Evolutionary conservation across 2,329 filamentous ascomycete species (phyloP), one percentile per base, ranked within the genome.

Genomic region (Westerdykella aurantiaca): DNA sequence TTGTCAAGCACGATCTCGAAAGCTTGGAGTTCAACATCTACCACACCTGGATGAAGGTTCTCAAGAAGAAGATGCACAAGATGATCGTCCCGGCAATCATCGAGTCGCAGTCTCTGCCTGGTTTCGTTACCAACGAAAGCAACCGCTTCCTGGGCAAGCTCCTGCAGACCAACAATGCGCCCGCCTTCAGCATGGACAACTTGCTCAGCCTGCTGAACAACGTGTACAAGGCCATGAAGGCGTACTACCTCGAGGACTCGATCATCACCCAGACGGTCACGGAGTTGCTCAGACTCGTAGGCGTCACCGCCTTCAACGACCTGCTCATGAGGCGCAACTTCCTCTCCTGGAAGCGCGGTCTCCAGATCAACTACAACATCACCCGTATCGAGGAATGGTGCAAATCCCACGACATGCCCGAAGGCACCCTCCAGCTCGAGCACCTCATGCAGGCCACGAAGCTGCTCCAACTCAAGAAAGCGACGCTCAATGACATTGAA

Each of bases 361-460:
- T 98, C 43, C 93, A 98, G 70, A 98, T 98, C 74, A 98, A 98
- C 74, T 98, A 98, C 77, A 98, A 98, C 73, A 98, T 98, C 68
- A 98, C 93, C 18, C 82, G 93, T 45, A 98, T 98, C 51, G 93
- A 98, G 69, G 93, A 98, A 72, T 98, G 93, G 93, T 98, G 93
- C 74, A 98, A 98, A 81, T 95, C 90, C 63, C 94, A 98, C 68
- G 93, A 97, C 58, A 97, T 98, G 91, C 93, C 93, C 1, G 91
- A 98, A 70, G 93, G 93, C 43, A 98, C 91, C 23, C 78, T 98
- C 42, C 91, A 97, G 72, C 79, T 98, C 44, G 93, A 98, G 75
- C 93, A 98, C 75, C 73, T 98, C 57, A 98, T 98, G 93, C 91
- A 97, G 87, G 93, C 93, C 42, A 98, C 93, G 16, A 98, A 98